Conservation (phyloP, 805 yeast genomes). For the Saccharomycopsis synnaedendra region DNA sequence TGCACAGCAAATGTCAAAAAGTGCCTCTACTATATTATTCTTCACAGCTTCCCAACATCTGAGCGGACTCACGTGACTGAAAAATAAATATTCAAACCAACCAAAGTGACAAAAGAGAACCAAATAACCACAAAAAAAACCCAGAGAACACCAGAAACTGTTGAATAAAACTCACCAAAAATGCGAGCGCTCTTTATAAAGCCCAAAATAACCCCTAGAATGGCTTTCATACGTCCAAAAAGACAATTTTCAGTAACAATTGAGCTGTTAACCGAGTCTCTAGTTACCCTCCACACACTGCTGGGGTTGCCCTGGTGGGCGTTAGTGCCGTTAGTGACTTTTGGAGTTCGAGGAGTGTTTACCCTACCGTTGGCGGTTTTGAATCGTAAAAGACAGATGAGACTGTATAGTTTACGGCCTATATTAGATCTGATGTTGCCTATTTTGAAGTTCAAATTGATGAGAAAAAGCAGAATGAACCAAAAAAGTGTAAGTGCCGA, state of each 20-base stretch:
- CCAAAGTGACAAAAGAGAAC: too few species aligned
- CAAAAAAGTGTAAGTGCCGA: conserved; percentile 14
- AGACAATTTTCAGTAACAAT: not conserved
- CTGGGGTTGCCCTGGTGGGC: conserved; percentile 76
- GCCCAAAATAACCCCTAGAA: too few species aligned
- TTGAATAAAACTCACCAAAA: too few species aligned
- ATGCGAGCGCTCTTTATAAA: too few species aligned
- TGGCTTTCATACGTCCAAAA: too few species aligned
- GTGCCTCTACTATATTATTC: too few species aligned
- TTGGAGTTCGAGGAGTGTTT: conserved; percentile 49
- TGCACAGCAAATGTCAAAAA: too few species aligned
- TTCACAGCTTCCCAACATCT: too few species aligned
- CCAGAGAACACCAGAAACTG: too few species aligned
- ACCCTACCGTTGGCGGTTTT: conserved; percentile 72
- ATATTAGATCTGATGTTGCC: conserved; percentile 68
- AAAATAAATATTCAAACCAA: too few species aligned
- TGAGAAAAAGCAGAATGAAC: conserved; percentile 26
- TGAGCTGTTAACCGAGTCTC: conserved; percentile 19
- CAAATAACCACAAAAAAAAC: too few species aligned
- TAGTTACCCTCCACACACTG: conserved; percentile 39
- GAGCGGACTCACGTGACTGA: too few species aligned
- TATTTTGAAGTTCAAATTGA: conserved; percentile 41
- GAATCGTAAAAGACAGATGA: conserved; percentile 58
- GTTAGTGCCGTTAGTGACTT: conserved; percentile 62
- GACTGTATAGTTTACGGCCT: conserved; percentile 64